phyloP scores from a whole-genome alignment of 2,329 filamentous ascomycete genomes.

The Hypoxylon sp. region DNA sequence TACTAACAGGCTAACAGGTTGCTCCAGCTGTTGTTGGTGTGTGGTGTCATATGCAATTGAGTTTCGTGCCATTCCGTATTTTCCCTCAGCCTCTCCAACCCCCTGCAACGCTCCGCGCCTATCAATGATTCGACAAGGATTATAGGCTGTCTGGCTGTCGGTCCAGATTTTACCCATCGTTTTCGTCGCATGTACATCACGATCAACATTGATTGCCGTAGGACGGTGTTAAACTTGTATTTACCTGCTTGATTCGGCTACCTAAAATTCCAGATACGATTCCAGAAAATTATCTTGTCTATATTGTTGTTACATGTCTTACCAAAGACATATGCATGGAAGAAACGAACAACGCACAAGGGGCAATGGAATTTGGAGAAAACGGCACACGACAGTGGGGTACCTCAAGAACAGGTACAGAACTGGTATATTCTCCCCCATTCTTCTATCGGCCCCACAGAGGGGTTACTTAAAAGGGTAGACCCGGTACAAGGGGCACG shows the following conservation, averaged over 20 bases:
- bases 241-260: constrained; percentile 26
- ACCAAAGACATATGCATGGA: constrained; percentile 22
- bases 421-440: constrained; percentile 28
- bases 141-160: constrained; percentile 46
- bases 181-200: constrained; percentile 39
- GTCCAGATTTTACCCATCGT: constrained; percentile 43
- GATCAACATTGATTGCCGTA: constrained; percentile 30
- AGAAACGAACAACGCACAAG: constrained; percentile 31
- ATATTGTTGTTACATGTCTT: constrained; percentile 33
- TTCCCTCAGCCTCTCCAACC: constrained; percentile 45
- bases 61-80: constrained; percentile 45
- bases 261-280: constrained; percentile 10
- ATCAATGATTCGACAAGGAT: constrained; percentile 36
- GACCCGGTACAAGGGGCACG: constrained; percentile 33
- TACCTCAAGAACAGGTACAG: constrained; percentile 14
- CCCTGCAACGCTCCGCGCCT: constrained; percentile 37
- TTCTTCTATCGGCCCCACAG: constrained; percentile 28
- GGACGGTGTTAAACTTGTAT: constrained; percentile 4
- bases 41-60: constrained; percentile 46
- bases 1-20: too few species aligned
- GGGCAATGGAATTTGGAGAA: constrained; percentile 38
- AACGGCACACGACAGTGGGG: constrained; percentile 35
- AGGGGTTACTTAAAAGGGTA: constrained; percentile 30
- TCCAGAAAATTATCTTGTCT: constrained; percentile 45
- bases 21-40: constrained; percentile 33